Percentiles rank a stretch among this genome's conserved stretches.
phyloP scores from a whole-genome alignment of 371 early-diverging fungal genomes.

The Mucor racemosus region DNA sequence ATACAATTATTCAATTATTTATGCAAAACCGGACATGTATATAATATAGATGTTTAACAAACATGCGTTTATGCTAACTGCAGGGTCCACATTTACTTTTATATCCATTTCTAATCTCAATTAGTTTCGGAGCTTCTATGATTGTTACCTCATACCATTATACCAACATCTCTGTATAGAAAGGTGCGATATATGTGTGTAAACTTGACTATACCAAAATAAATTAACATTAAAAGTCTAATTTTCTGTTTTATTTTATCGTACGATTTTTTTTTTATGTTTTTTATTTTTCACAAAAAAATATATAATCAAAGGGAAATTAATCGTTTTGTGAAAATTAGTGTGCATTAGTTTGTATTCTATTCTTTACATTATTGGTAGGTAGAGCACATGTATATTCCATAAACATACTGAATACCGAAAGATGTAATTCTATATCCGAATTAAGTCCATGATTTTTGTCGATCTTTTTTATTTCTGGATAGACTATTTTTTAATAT shows the following conservation, averaged over 20 bases:
- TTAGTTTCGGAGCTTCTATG: background rate
- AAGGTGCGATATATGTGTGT: background rate
- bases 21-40: background rate
- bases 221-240: background rate
- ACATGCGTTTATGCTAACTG: background rate
- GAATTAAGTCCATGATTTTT: too few species aligned
- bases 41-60: background rate
- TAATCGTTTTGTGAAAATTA: background rate
- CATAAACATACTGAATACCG: too few species aligned
- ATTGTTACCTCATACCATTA: background rate
- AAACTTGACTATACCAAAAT: background rate
- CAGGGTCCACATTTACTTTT: slow-evolving; percentile 7
- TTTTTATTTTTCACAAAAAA: background rate
- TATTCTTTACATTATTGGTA: too few species aligned
- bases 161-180: background rate
- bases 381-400: too few species aligned
- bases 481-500: too few species aligned
- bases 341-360: background rate
- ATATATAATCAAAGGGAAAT: background rate
- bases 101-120: background rate
- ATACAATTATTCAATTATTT: background rate
- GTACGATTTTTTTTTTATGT: background rate
- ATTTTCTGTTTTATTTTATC: background rate
- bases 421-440: too few species aligned
- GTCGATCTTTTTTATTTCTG: too few species aligned